Conservation (phyloP, 1,284 basidiomycete genomes). For the Apiotrichum sp. region DNA sequence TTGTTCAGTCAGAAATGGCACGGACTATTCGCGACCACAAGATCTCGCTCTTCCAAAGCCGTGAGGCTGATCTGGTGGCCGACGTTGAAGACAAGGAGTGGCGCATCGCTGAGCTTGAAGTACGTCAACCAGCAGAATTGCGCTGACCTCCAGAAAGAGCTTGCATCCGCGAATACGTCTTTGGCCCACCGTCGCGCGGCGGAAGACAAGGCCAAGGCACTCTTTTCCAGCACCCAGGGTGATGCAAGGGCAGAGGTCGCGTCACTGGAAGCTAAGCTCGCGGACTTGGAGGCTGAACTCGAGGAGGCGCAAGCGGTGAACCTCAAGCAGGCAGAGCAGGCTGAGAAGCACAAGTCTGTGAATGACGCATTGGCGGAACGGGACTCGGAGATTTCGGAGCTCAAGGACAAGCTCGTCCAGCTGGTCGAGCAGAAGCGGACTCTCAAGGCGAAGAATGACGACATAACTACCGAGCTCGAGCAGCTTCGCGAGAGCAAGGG, state of each 20-base stretch:
- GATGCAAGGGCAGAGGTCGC: slow-evolving; percentile 16
- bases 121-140: slow-evolving; percentile 6
- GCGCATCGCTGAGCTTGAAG: slow-evolving; percentile 27
- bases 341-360: background rate
- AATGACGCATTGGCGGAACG: background rate
- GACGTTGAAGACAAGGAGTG: slow-evolving; percentile 28
- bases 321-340: background rate
- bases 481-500: slow-evolving; percentile 4
- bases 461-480: slow-evolving; percentile 28
- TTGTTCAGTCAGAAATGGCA: slow-evolving; percentile 26
- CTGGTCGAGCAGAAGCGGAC: slow-evolving; percentile 22
- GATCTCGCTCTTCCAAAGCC: slow-evolving; percentile 31
- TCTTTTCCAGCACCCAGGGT: slow-evolving; percentile 6
- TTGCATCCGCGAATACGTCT: slow-evolving; percentile 28
- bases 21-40: slow-evolving; percentile 40
- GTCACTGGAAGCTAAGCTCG: slow-evolving; percentile 21
- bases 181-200: slow-evolving; percentile 26
- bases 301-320: background rate
- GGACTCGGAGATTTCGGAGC: background rate
- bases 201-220: slow-evolving; percentile 16
- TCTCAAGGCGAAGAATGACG: slow-evolving; percentile 29
- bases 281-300: slow-evolving; percentile 18
- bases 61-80: slow-evolving; percentile 27
- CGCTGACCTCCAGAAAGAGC: slow-evolving; percentile 14
- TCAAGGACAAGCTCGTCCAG: slow-evolving; percentile 1